A percentile compares a stretch with the other conserved stretches of the same genome.
Evolutionary conservation across 1,139 yeast genomes (phyloP).

Genomic region (Yamadazyma diddensiae): DNA sequence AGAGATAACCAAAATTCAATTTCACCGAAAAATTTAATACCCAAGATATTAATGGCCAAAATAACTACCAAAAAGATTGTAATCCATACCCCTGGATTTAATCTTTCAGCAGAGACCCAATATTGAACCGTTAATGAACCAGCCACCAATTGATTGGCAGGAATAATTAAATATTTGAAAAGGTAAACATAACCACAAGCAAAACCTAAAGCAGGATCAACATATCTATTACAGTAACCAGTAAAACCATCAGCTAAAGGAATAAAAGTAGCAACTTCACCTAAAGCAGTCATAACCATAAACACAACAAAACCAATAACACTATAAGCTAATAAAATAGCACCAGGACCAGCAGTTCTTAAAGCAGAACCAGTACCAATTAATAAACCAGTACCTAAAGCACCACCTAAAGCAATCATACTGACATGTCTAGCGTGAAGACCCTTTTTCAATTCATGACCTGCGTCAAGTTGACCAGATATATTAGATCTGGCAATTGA

Average conservation of each 20-base stretch:
- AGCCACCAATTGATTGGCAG: conserved; percentile 63
- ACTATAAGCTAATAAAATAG: conserved; percentile 59
- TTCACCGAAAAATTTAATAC: conserved; percentile 62
- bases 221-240: conserved; percentile 65
- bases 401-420: conserved; percentile 36
- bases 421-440: conserved; percentile 70
- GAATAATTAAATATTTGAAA: conserved; percentile 55
- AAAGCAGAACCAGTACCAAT: conserved; percentile 71
- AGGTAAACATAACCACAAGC: conserved; percentile 71
- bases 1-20: conserved; percentile 66
- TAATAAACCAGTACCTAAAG: conserved; percentile 62
- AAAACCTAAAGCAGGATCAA: conserved; percentile 69
- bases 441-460: conserved; percentile 56
- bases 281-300: conserved; percentile 68
- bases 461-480: conserved; percentile 35
- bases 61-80: conserved; percentile 49
- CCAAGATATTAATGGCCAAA: conserved; percentile 55
- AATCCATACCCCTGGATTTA: conserved; percentile 62
- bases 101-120: conserved; percentile 48
- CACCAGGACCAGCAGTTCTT: conserved; percentile 65
- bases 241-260: conserved; percentile 72
- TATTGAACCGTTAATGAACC: conserved; percentile 60
- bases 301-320: conserved; percentile 63
- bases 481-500: conserved; percentile 47
- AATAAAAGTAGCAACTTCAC: conserved; percentile 72